Base-by-base conservation (phyloP, 345 rosid genomes). In the Rhodomyrtus tomentosa region DNA sequence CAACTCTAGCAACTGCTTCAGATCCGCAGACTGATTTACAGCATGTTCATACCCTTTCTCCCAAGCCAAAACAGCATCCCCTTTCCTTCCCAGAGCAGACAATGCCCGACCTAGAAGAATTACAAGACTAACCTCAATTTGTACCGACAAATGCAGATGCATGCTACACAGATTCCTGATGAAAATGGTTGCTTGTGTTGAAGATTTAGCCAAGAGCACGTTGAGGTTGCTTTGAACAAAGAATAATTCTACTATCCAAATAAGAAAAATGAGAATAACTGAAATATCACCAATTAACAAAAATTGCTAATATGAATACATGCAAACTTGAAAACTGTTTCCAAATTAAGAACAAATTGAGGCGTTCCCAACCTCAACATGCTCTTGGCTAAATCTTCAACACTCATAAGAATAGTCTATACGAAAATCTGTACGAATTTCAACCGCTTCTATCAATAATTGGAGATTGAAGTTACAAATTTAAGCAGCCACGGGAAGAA, bases 1-100 rank as follows among this genome's bases (percentile, higher is more conserved):
- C 87, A 97, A 90, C 88, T 97, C 99, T 85, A 97, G 89, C 88
- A 97, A 87, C 81, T 93, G 98, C 93, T 91, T 97, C 90, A 97
- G 89, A 92, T 95, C 98, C 24, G 98, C 92, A 59, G 96, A 92
- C 86, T 93, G 91, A 81, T 82, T 82, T 85, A 94, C 84, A 79
- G 98, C 96, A 88, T 87, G 91, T 18, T 89, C 89, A 82, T 92
- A 90, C n/a, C 98, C 98, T 84, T 90, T 91, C 92, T 92, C 94
- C 95, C 98, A 94, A 86, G 91, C 94, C 82, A 90, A 82, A 84
- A 92, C 84, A 21, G 98, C 98, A 80, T 95, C 99, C 50, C 87
- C 92, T 88, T 93, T 93, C 90, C 93, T 94, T 84, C 98, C 98
- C 90, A 96, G 82, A 53, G 96, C 91, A 87, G 91, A 92, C 84